A percentile compares a stretch with the other conserved stretches of the same genome.
These are phyloP conservation scores for Medicago arabica DNA, from an alignment of 306 rosid genomes.

Conservation along the genomic window DNA sequence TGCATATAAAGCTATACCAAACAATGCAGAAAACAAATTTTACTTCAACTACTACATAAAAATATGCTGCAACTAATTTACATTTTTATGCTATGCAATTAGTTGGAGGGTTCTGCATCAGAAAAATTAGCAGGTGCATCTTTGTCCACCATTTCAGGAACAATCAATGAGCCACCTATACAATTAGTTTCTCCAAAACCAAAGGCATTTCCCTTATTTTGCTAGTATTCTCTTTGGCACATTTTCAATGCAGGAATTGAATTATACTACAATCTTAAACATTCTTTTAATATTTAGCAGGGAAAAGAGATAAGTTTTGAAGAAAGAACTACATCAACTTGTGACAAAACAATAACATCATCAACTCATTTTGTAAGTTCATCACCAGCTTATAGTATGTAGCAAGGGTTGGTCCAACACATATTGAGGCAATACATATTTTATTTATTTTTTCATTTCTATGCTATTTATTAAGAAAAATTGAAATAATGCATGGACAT, in stretches of 20 bases:
- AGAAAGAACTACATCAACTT: neutral
- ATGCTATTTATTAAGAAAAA: too few species aligned
- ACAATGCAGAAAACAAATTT: too few species aligned
- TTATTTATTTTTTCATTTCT: too few species aligned
- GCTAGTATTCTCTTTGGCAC: neutral
- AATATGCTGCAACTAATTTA: too few species aligned
- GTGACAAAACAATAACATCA: neutral
- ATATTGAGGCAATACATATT: too few species aligned
- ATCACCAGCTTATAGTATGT: neutral
- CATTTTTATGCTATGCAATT: too few species aligned
- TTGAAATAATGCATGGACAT: too few species aligned
- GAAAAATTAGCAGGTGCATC: neutral
- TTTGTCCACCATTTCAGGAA: neutral
- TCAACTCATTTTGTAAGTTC: neutral
- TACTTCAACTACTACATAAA: too few species aligned
- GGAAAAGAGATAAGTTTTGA: neutral
- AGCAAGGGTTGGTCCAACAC: neutral
- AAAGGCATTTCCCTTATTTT: neutral
- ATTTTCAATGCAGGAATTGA: neutral
- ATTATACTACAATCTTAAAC: neutral
- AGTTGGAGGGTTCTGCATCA: too few species aligned
- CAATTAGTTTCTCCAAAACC: neutral
- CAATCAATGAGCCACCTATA: neutral
- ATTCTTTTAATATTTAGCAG: neutral
- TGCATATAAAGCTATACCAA: too few species aligned